Evolutionary conservation across 306 rosid genomes (phyloP).

Genomic region (Aeschynomene evenia): DNA sequence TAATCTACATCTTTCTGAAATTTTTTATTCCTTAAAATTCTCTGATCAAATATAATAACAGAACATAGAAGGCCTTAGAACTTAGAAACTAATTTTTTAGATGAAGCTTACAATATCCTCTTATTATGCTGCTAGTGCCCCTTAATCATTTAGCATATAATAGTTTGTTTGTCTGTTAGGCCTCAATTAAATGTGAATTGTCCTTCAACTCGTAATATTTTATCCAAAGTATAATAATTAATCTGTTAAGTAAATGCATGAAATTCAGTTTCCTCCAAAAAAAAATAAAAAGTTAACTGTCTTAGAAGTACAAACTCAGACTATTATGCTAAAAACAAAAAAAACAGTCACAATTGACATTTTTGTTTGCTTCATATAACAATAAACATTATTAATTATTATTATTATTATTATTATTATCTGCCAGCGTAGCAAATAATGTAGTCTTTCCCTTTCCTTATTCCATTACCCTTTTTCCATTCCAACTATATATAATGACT

Average conservation of each 20-base stretch:
- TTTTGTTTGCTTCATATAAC: not conserved
- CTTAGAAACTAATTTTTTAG: not conserved
- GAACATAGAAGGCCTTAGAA: not conserved
- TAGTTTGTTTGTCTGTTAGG: no score
- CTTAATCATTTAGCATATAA: no score
- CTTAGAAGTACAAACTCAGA: not conserved
- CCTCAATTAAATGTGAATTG: no score
- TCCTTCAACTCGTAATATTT: no score
- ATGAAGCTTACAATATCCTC: no score
- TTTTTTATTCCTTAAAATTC: not conserved
- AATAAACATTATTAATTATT: not conserved
- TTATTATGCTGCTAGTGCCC: no score
- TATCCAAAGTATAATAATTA: no score
- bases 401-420: not conserved
- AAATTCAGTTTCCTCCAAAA: no score
- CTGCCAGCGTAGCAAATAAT: not conserved
- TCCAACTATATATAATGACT: slow-evolving; percentile 34
- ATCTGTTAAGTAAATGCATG: no score
- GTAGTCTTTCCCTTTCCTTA: not conserved
- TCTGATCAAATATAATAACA: slow-evolving; percentile 3
- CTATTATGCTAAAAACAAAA: slow-evolving; percentile 23
- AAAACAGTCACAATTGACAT: not conserved
- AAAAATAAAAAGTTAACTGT: no score
- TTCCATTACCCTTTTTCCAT: slow-evolving; percentile 1
- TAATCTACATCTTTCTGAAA: not conserved